A percentile compares a stretch with the other conserved stretches of the same genome.
phyloP scores from a whole-genome alignment of 2,329 filamentous ascomycete genomes.

The Beauveria pseudobassiana region DNA sequence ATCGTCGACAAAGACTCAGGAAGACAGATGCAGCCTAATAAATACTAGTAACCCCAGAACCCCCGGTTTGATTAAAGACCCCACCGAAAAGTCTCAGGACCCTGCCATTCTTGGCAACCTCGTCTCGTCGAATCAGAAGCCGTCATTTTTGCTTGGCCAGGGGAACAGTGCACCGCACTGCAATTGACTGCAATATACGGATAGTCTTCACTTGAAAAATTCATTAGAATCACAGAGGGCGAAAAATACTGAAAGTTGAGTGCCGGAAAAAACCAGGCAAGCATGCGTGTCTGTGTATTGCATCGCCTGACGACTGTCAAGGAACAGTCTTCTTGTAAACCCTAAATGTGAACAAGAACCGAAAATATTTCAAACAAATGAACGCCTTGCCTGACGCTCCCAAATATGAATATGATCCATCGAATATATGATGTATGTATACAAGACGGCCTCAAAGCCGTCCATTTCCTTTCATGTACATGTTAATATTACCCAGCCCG shows the following conservation, averaged over 20 bases:
- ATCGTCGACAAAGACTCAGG: not conserved
- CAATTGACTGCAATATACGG: too few relatives aligned
- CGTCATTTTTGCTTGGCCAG: not conserved
- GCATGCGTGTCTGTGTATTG: not conserved
- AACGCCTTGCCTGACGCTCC: not conserved
- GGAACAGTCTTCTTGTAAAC: not conserved
- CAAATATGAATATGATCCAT: not conserved
- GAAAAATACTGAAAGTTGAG: too few relatives aligned
- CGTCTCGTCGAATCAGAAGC: not conserved
- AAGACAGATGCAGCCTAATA: not conserved
- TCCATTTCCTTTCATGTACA: constrained; percentile 2
- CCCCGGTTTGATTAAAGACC: constrained; percentile 7
- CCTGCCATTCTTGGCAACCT: not conserved
- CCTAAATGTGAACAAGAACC: too few relatives aligned
- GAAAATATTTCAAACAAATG: not conserved
- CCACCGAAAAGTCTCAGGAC: not conserved
- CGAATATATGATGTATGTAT: not conserved
- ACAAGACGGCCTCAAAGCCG: not conserved
- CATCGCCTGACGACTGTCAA: not conserved
- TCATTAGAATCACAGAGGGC: too few relatives aligned
- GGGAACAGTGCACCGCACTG: too few relatives aligned
- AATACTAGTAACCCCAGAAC: not conserved
- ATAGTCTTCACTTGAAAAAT: not conserved
- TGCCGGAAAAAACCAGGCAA: not conserved
- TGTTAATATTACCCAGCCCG: not conserved